Base-by-base conservation (phyloP, 176 grass and related monocot genomes). In the Poa pratensis region DNA sequence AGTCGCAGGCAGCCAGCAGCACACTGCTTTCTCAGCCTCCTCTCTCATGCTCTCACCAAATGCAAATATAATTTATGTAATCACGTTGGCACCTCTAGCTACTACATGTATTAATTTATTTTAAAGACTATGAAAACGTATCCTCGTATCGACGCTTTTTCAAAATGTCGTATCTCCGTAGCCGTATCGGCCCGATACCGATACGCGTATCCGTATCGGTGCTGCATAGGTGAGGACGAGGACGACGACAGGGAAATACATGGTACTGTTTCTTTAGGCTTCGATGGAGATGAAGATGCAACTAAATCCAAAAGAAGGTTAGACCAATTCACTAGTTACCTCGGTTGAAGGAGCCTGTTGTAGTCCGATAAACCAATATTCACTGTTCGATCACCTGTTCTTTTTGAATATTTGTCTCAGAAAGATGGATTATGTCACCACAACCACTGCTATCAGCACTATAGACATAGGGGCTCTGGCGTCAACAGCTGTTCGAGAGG, bases 221-320 rank as follows among this genome's bases (percentile, higher is more conserved):
- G n/a, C n/a, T n/a, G n/a, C n/a, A n/a, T n/a, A n/a, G n/a, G 63
- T 84, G 91, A 92, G 13, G 73, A 69, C 20, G 89, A 94, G 8
- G 73, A 69, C 30, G 88, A 77, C 69, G 60, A 95, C 66, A 82
- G 18, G 59, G 89, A 79, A 73, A 89, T 84, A 1, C 83, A 86
- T 58, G 77, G 55, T 20, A 39, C 23, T 16, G 20, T 90, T 80
- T 70, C 81, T 59, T 45, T 76, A 18, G 59, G 73, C 50, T 70
- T 72, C 23, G 80, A 73, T 2, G 69, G 72, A 4, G 84, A 92
- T 7, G 81, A 83, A 59, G 91, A 82, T 19, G 83, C 84, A 37
- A 89, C 63, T 17, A 93, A 89, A 77, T 94, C 86, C 24, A 98
- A 87, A 87, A 92, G 84, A 88, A 95, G 91, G 96, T 95, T 79